Base-by-base conservation (phyloP, 164 flowering plant genomes). In the Sedum album region DNA sequence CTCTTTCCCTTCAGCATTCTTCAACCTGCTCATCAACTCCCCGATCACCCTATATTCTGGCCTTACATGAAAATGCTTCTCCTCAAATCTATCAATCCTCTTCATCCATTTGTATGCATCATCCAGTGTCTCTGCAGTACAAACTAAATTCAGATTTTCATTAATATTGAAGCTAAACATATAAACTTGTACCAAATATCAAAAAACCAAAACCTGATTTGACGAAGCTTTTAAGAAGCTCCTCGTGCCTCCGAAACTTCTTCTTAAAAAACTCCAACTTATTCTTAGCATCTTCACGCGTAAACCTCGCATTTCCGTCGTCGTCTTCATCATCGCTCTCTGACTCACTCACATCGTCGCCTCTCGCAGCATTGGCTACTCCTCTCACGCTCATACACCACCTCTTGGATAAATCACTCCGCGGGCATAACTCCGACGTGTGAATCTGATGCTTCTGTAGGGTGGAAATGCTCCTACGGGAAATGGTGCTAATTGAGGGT, bases 41-140 rank as follows among this genome's bases (percentile, higher is more conserved):
- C 95, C 96, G 39, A 94, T 89, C 31, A 91, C 97, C 71, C 87
- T 66, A 48, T 87, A 84, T 71, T 87, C 92, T 9, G 76, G 79
- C 42, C 83, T 76, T 14, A 82, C 79, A 26, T 14, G 60, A 39
- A 88, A 79, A 79, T 90, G 95, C 69, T 79, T 89, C 55, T 84
- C 69, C 75, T 94, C 97, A 78, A 91, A 91, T 72, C 84, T 88
- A 76, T 94, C 91, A 57, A 94, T 83, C 78, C 66, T 88, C 25
- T 57, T 79, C 89, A 85, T 82, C 79, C 81, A 85, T 39, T 82
- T 78, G 63, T 62, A 73, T 41, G 93, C 87, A 20, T 91, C 92
- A 73, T 86, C 89, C 67, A 85, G 76, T 42, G 85, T 87, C 44
- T 85, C 97, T 91, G 89, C 31, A 8, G 23, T 33, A 10, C 62